Conservation (phyloP, 768 basidiomycete species). For the Termitomyces bulborhizus region DNA sequence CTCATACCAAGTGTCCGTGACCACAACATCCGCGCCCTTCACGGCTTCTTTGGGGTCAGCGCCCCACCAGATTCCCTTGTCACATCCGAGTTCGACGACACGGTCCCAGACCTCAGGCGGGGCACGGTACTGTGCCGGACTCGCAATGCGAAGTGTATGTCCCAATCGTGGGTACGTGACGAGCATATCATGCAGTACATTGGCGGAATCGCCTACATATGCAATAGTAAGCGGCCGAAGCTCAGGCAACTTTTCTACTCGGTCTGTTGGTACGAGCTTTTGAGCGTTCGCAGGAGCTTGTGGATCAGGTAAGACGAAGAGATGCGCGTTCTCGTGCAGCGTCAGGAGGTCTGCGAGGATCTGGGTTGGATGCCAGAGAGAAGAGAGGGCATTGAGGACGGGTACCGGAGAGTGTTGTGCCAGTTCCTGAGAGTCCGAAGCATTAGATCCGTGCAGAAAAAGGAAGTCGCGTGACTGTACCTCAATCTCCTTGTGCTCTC, state of each 20-base stretch:
- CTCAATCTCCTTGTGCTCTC: constrained; percentile 89
- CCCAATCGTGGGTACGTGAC: constrained; percentile 92
- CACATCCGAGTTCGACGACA: constrained; percentile 69
- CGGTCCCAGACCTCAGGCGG: constrained; percentile 75
- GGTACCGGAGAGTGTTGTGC: constrained; percentile 89
- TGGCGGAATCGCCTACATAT: constrained; percentile 92
- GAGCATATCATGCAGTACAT: constrained; percentile 96
- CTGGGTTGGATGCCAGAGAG: constrained; percentile 96
- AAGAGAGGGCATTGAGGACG: constrained; percentile 93
- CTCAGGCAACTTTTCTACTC: constrained; percentile 26
- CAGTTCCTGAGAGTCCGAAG: constrained; percentile 55
- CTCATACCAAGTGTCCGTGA: constrained; percentile 92
- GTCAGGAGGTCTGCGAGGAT: constrained; percentile 91
- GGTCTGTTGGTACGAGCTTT: constrained; percentile 2
- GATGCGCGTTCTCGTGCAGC: constrained; percentile 66
- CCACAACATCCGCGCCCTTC: constrained; percentile 84
- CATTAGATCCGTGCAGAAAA: not conserved
- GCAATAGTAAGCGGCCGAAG: constrained; percentile 83
- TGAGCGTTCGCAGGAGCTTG: not conserved
- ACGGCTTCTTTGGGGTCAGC: constrained; percentile 83
- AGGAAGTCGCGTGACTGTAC: constrained; percentile 31
- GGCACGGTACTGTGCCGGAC: constrained; percentile 68
- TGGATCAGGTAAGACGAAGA: constrained; percentile 32
- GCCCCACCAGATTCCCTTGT: constrained; percentile 68
- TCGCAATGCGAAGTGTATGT: constrained; percentile 79